These are phyloP conservation scores for Lodderomyces parapsilosis DNA, from an alignment of 1,139 yeast species.

Conservation along the genomic window DNA sequence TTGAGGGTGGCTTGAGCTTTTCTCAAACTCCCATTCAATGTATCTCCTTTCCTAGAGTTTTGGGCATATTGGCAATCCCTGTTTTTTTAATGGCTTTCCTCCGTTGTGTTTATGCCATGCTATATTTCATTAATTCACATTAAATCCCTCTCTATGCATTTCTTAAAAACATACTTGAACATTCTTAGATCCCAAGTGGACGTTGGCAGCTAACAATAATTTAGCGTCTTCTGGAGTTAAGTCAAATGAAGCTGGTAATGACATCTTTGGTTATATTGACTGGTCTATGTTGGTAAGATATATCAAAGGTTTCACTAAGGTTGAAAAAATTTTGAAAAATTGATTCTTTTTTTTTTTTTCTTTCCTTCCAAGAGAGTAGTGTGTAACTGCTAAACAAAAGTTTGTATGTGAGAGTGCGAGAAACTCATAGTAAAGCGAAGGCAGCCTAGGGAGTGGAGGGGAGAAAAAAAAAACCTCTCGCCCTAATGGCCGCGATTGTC, in stretches of 20 bases:
- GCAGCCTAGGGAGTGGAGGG: not conserved
- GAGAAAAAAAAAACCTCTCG: not conserved
- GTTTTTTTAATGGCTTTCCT: not conserved
- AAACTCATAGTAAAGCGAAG: not conserved
- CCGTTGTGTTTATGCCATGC: not conserved
- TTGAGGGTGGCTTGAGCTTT: not conserved
- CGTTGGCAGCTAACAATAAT: conserved; percentile 99
- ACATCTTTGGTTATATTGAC: conserved; percentile 44
- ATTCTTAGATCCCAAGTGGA: conserved; percentile 99
- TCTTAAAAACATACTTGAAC: conserved; percentile 73
- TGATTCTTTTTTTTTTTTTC: conserved; percentile 6
- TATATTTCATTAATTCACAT: not conserved
- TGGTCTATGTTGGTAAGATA: conserved; percentile 10
- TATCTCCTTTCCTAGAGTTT: too few relatives aligned
- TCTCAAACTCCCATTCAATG: too few relatives aligned
- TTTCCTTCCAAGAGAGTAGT: conserved; percentile 3
- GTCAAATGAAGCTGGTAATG: conserved; percentile 87
- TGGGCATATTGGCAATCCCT: too few relatives aligned
- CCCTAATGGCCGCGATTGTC: not conserved
- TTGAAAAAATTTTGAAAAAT: conserved; percentile 6
- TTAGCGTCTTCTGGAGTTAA: conserved; percentile 99
- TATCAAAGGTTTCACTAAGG: conserved; percentile 5
- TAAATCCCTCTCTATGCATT: not conserved
- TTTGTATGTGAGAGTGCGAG: not conserved
- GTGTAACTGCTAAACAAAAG: not conserved